Evolutionary conservation across 2,329 filamentous ascomycete genomes (phyloP).

Genomic region (Colletotrichum kahawae): DNA sequence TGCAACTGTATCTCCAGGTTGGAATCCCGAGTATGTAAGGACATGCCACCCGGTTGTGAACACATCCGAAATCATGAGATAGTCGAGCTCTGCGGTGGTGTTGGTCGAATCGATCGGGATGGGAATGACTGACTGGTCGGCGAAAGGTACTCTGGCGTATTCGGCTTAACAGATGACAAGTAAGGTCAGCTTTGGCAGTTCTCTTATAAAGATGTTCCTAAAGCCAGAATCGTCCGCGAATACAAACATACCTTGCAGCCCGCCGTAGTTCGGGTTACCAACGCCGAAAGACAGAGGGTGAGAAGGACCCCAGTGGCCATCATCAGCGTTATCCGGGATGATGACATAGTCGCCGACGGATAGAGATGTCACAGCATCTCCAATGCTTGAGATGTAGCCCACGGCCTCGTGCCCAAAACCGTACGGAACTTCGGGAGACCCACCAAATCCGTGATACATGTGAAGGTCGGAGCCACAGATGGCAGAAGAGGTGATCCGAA

Average conservation of each 20-base stretch:
- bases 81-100: slow-evolving; percentile 64
- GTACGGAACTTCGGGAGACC: slow-evolving; percentile 21
- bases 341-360: slow-evolving; percentile 43
- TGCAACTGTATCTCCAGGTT: slow-evolving; percentile 63
- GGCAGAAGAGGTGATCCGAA: slow-evolving; percentile 35
- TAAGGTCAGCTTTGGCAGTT: not conserved
- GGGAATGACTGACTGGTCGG: slow-evolving; percentile 68
- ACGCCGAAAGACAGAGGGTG: not conserved
- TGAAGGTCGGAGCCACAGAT: slow-evolving; percentile 41
- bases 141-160: slow-evolving; percentile 67
- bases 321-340: slow-evolving; percentile 30
- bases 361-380: slow-evolving; percentile 35
- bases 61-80: slow-evolving; percentile 51
- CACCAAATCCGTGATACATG: slow-evolving; percentile 31
- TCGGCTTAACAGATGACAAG: slow-evolving; percentile 32
- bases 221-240: not conserved
- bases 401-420: slow-evolving; percentile 44
- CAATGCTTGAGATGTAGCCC: slow-evolving; percentile 40
- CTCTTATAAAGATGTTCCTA: not conserved
- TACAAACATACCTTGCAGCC: not conserved
- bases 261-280: not conserved
- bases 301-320: not conserved
- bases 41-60: slow-evolving; percentile 61
- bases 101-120: slow-evolving; percentile 50
- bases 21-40: slow-evolving; percentile 60